Conservation (phyloP, 768 basidiomycete genomes). For the Cystofilobasidium capitatum region DNA sequence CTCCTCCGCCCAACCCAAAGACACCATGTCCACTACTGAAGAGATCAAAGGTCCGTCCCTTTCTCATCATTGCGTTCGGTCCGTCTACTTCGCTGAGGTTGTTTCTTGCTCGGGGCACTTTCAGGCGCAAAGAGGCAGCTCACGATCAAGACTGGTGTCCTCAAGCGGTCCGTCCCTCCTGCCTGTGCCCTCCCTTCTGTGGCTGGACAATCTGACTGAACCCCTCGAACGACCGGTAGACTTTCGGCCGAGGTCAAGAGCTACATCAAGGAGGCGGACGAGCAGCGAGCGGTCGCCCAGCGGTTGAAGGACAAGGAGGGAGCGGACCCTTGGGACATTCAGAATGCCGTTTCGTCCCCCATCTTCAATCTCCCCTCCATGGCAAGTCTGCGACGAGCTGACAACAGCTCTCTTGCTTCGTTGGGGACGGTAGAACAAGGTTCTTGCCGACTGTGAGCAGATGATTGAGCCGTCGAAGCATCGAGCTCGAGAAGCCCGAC, state of each 20-base stretch:
- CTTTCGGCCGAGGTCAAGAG: constrained; percentile 26
- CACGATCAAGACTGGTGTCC: constrained; percentile 27
- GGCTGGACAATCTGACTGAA: not conserved
- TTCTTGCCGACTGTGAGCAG: constrained; percentile 28
- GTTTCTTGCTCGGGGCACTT: not conserved
- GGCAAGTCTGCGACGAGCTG: not conserved
- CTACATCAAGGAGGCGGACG: constrained; percentile 25
- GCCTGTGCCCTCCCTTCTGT: not conserved
- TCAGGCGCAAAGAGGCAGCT: constrained; percentile 26
- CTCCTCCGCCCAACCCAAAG: too few relatives aligned
- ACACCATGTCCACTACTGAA: not conserved
- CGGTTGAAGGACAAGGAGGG: constrained; percentile 13
- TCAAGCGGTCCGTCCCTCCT: constrained; percentile 22
- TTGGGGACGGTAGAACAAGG: constrained; percentile 24
- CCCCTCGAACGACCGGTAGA: constrained; percentile 14
- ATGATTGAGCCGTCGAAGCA: constrained; percentile 30
- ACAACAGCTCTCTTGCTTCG: not conserved
- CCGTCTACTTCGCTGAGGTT: not conserved
- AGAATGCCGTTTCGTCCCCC: constrained; percentile 26
- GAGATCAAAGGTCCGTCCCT: not conserved
- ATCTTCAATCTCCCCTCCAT: not conserved
- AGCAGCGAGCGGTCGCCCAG: constrained; percentile 19
- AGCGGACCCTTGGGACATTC: constrained; percentile 28
- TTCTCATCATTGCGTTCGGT: not conserved
- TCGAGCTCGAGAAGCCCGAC: constrained; percentile 25